phyloP scores from a whole-genome alignment of 192 early-diverging fungal genomes.

The Geranomyces michiganensis region DNA sequence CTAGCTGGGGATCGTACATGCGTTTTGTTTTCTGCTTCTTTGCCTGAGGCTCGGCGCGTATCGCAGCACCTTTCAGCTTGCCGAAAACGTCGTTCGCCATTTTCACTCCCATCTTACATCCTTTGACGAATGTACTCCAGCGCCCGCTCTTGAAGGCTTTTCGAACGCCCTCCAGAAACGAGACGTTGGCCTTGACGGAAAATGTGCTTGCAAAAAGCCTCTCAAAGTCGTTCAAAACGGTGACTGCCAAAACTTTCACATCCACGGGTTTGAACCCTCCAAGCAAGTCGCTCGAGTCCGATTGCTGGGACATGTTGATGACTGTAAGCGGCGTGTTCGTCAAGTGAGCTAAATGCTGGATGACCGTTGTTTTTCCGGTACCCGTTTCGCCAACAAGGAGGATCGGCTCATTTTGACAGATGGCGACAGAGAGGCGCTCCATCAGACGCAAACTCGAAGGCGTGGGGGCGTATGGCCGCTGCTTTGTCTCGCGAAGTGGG shows the following conservation, averaged over 20 bases:
- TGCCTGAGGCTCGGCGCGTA: neutral
- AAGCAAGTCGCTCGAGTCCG: constrained; percentile 88
- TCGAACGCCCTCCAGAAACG: constrained; percentile 81
- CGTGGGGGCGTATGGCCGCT: constrained; percentile 84
- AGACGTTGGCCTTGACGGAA: constrained; percentile 81
- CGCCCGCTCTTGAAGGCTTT: constrained; percentile 73
- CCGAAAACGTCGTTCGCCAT: constrained; percentile 70
- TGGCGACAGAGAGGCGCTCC: constrained; percentile 83
- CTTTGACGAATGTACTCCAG: constrained; percentile 78
- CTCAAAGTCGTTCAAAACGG: constrained; percentile 84
- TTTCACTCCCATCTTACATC: constrained; percentile 75
- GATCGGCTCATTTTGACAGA: constrained; percentile 80
- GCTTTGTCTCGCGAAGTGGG: constrained; percentile 1
- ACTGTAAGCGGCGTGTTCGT: constrained; percentile 75
- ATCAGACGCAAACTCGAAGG: constrained; percentile 75
- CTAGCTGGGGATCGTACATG: constrained; percentile 50
- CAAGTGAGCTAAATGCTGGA: constrained; percentile 87
- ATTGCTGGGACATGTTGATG: constrained; percentile 97
- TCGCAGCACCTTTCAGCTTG: constrained; percentile 20
- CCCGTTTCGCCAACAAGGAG: constrained; percentile 96
- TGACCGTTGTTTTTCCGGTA: constrained; percentile 94
- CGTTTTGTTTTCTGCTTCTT: constrained; percentile 39
- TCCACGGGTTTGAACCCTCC: constrained; percentile 99
- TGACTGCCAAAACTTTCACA: constrained; percentile 72
- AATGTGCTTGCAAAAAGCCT: constrained; percentile 84